These are phyloP conservation scores for Yamadazyma diospyri DNA, from an alignment of 1,139 yeast species.

Conservation along the genomic window DNA sequence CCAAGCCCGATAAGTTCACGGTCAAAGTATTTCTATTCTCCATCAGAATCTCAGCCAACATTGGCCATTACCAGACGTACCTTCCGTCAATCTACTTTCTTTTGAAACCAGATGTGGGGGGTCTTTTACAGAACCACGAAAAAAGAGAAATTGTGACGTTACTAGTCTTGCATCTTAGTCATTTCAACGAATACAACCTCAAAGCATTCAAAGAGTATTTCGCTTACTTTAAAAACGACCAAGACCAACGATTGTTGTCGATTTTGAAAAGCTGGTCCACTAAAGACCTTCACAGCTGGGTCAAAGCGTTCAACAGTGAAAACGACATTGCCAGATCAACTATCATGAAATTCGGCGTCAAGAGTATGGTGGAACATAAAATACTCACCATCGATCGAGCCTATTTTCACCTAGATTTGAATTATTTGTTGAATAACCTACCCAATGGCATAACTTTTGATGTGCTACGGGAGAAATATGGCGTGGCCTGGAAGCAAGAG, in stretches of 20 bases:
- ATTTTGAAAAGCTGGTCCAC: conserved; percentile 35
- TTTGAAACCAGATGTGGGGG: conserved; percentile 16
- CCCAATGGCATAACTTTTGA: conserved; percentile 26
- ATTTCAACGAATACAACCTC: conserved; percentile 37
- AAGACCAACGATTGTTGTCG: conserved; percentile 18
- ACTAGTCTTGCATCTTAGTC: conserved; percentile 45
- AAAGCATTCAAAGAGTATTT: conserved; percentile 32
- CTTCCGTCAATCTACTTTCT: conserved; percentile 49
- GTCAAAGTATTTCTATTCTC: conserved; percentile 50
- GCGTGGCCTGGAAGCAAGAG: conserved; percentile 26
- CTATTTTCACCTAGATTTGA: conserved; percentile 29
- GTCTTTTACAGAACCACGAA: conserved; percentile 27
- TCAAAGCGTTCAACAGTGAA: conserved; percentile 28
- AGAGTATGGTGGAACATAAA: conserved; percentile 26
- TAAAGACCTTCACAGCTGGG: conserved; percentile 43
- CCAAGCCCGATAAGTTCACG: conserved; percentile 36
- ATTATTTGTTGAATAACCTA: conserved; percentile 18
- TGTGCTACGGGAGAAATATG: conserved; percentile 18
- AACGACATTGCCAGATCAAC: conserved; percentile 24
- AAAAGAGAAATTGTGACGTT: conserved; percentile 37
- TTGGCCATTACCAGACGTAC: conserved; percentile 56
- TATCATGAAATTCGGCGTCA: conserved; percentile 43
- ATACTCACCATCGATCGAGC: conserved; percentile 29
- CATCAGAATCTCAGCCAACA: conserved; percentile 40
- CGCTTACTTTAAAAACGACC: conserved; percentile 23